Conservation (phyloP, 1,139 yeast species). For the Yamadazyma siamensis region DNA sequence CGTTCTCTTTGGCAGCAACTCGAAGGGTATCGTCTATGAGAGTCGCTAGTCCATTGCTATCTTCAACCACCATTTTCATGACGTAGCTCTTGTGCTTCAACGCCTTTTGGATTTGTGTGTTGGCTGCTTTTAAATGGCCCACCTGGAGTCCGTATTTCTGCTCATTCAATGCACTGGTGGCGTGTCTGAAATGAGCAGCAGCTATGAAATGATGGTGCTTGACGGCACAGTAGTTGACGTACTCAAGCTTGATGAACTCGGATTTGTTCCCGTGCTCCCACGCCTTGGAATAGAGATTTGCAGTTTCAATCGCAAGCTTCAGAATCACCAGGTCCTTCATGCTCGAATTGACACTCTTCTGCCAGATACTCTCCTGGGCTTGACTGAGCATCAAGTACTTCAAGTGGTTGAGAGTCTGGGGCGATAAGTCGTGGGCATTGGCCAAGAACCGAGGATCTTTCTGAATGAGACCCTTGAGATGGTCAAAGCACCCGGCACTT, state of each 20-base stretch:
- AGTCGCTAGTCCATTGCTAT: constrained; percentile 43
- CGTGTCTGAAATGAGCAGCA: constrained; percentile 63
- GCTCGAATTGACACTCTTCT: constrained; percentile 56
- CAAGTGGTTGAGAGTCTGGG: constrained; percentile 26
- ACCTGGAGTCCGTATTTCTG: constrained; percentile 70
- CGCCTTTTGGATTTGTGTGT: constrained; percentile 30
- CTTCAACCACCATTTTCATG: constrained; percentile 39
- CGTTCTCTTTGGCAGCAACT: constrained; percentile 74
- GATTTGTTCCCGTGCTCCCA: constrained; percentile 43
- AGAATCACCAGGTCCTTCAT: constrained; percentile 63
- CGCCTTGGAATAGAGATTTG: constrained; percentile 53
- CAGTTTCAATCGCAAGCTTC: constrained; percentile 60
- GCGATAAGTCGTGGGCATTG: constrained; percentile 22
- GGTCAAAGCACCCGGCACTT: constrained; percentile 67
- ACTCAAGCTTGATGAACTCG: constrained; percentile 54
- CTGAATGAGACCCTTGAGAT: constrained; percentile 21
- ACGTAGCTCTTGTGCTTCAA: constrained; percentile 42
- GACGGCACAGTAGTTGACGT: constrained; percentile 59
- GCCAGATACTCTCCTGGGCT: constrained; percentile 88
- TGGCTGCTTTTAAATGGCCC: constrained; percentile 48
- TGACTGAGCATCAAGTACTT: constrained; percentile 65
- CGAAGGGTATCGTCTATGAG: constrained; percentile 46
- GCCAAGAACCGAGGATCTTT: constrained; percentile 1
- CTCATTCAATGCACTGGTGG: constrained; percentile 46
- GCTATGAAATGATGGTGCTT: constrained; percentile 65